phyloP scores from a whole-genome alignment of 176 grass and related monocot species.

The Triticum urartu region DNA sequence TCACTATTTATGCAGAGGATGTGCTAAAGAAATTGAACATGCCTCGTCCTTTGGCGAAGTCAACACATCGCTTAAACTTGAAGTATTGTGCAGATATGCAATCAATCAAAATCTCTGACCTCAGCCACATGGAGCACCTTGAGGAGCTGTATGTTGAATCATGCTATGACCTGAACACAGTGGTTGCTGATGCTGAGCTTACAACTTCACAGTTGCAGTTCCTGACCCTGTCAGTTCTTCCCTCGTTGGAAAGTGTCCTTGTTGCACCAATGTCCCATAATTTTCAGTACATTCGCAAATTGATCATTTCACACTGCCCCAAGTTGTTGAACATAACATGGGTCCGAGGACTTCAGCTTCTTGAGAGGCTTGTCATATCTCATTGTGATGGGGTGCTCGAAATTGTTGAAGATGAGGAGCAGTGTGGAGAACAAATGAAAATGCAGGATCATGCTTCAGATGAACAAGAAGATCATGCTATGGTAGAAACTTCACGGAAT shows the following conservation, averaged over 20 bases:
- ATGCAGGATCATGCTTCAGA: not conserved
- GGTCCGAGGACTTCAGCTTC: slow-evolving; percentile 58
- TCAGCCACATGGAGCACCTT: slow-evolving; percentile 61
- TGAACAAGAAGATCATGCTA: not conserved
- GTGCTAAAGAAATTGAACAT: slow-evolving; percentile 65
- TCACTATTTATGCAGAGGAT: slow-evolving; percentile 65
- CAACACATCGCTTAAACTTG: slow-evolving; percentile 55
- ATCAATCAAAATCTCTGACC: slow-evolving; percentile 57
- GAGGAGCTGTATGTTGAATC: slow-evolving; percentile 70
- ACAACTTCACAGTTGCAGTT: slow-evolving; percentile 38
- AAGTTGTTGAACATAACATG: slow-evolving; percentile 55
- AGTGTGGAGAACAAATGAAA: not conserved
- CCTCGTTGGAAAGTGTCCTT: slow-evolving; percentile 44
- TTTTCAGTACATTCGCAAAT: slow-evolving; percentile 50
- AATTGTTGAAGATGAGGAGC: slow-evolving; percentile 34
- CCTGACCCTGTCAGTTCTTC: slow-evolving; percentile 64
- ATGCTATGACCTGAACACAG: slow-evolving; percentile 51
- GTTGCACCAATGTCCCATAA: slow-evolving; percentile 46
- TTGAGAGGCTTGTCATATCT: slow-evolving; percentile 68
- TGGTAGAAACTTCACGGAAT: not conserved
- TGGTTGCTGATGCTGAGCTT: slow-evolving; percentile 35
- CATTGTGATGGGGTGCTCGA: slow-evolving; percentile 50
- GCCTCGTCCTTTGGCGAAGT: slow-evolving; percentile 64
- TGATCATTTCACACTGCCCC: slow-evolving; percentile 54
- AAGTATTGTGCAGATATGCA: slow-evolving; percentile 61